phyloP scores from a whole-genome alignment of 2,329 filamentous ascomycete species.

The Paracoccidioides lutzii region DNA sequence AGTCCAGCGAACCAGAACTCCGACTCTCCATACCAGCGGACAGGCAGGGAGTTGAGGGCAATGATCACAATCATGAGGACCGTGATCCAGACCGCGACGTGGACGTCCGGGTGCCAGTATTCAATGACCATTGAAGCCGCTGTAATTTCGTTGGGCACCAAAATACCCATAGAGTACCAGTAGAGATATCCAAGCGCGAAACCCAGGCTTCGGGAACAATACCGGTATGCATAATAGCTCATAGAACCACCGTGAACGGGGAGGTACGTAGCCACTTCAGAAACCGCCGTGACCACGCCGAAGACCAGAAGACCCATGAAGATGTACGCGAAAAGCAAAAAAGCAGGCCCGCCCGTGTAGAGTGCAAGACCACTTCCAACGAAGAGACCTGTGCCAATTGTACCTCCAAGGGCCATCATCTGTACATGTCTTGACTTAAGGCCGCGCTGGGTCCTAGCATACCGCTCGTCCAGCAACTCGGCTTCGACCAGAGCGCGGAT shows the following conservation, averaged over 20 bases:
- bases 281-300: conserved; percentile 35
- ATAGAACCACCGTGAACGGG: conserved; percentile 33
- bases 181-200: conserved; percentile 35
- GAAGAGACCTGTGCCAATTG: conserved; percentile 40
- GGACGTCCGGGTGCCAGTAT: conserved; percentile 42
- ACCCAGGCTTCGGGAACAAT: conserved; percentile 30
- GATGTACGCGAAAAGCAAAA: conserved; percentile 39
- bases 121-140: conserved; percentile 53
- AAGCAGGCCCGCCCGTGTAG: conserved; percentile 41
- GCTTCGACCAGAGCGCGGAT: conserved; percentile 26
- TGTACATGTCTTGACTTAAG: conserved; percentile 33
- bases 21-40: conserved; percentile 40
- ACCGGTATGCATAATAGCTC: conserved; percentile 33
- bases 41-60: conserved; percentile 36
- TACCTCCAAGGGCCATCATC: conserved; percentile 26
- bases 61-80: conserved; percentile 48
- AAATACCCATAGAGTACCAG: conserved; percentile 37
- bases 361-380: conserved; percentile 42
- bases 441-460: conserved; percentile 28
- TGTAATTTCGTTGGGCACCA: conserved; percentile 47
- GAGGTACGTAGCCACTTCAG: conserved; percentile 31
- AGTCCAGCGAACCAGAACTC: conserved; percentile 43
- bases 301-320: conserved; percentile 37
- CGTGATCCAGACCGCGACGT: conserved; percentile 39
- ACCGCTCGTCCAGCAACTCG: conserved; percentile 30